Conservation (phyloP, 192 early-diverging fungal species). For the Neocallimastix lanati region DNA sequence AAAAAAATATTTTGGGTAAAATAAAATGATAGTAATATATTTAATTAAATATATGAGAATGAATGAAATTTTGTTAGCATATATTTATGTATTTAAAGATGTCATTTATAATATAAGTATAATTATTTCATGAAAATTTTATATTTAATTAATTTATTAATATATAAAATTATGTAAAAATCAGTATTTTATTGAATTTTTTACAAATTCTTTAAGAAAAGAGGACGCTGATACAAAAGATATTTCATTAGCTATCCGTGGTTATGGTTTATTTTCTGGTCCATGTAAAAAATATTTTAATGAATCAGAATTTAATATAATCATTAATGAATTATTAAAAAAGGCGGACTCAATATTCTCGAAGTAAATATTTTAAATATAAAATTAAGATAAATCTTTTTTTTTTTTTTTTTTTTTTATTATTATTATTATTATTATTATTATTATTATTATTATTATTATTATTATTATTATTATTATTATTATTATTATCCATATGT, state of each 20-base stretch:
- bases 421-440: too few species aligned
- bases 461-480: too few species aligned
- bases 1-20: not conserved
- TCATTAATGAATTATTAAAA: slow-evolving; percentile 24
- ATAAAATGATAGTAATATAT: not conserved
- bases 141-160: too few species aligned
- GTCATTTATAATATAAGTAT: too few species aligned
- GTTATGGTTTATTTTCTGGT: slow-evolving; percentile 45
- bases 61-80: too few species aligned
- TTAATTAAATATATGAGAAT: too few species aligned
- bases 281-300: slow-evolving; percentile 27
- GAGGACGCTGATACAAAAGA: slow-evolving; percentile 14
- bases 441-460: too few species aligned
- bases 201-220: not conserved
- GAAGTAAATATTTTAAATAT: slow-evolving; percentile 23
- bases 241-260: slow-evolving; percentile 45
- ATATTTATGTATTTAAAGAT: too few species aligned
- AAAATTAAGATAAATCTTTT: too few species aligned
- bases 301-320: slow-evolving; percentile 13
- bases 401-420: too few species aligned
- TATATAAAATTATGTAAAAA: not conserved
- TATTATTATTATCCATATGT: too few species aligned
- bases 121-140: too few species aligned
- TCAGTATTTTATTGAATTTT: not conserved
- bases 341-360: slow-evolving; percentile 26